Evolutionary conservation across 176 grass and related monocot genomes (phyloP).

Genomic region (Rhynchospora breviuscula): DNA sequence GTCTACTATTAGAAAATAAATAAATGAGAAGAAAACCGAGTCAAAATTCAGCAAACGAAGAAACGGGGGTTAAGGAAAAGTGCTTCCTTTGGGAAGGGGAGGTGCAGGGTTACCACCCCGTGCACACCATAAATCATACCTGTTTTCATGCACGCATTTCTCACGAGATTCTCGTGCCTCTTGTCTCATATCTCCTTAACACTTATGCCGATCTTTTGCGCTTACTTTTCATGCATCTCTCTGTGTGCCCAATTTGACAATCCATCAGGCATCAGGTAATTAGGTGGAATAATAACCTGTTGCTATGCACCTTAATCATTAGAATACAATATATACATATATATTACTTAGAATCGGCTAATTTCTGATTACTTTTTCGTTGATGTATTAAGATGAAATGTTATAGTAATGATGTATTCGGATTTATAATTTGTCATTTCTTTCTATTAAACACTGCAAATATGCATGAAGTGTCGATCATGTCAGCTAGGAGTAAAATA

Average conservation of each 20-base stretch:
- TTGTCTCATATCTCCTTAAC: neutral
- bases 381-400: too few relatives aligned
- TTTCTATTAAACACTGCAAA: too few relatives aligned
- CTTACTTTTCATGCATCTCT: neutral
- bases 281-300: neutral
- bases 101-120: neutral
- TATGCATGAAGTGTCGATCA: too few relatives aligned
- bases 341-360: too few relatives aligned
- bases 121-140: conserved; percentile 9
- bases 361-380: too few relatives aligned
- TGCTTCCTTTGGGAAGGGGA: neutral
- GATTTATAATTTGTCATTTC: too few relatives aligned
- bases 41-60: neutral
- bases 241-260: neutral
- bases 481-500: too few relatives aligned
- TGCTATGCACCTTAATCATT: too few relatives aligned
- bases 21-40: neutral
- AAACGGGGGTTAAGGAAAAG: neutral
- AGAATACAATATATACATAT: too few relatives aligned
- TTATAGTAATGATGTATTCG: too few relatives aligned
- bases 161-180: conserved; percentile 21
- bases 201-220: neutral
- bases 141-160: conserved; percentile 18
- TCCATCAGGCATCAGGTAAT: too few relatives aligned
- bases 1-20: neutral